These are phyloP conservation scores for Neurospora sublineolata DNA, from an alignment of 495 filamentous ascomycete species.

Conservation along the genomic window DNA sequence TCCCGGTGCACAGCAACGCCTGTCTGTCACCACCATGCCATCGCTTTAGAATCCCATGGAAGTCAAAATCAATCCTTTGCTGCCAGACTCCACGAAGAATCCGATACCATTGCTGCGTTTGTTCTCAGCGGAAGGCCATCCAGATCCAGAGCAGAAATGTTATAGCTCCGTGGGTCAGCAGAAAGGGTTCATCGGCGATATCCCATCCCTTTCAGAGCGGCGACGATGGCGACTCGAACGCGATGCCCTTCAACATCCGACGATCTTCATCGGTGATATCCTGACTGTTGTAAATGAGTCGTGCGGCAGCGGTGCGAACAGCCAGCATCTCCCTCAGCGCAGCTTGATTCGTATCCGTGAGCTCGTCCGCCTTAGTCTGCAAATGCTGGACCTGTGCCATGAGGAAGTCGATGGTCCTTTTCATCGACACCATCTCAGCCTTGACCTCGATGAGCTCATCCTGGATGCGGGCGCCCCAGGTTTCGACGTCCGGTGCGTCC, in stretches of 20 bases:
- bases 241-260: neutral
- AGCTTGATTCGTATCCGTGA: neutral
- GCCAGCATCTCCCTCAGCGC: neutral
- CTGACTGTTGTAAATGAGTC: neutral
- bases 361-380: neutral
- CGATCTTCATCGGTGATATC: neutral
- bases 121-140: neutral
- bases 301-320: neutral
- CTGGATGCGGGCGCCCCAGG: neutral
- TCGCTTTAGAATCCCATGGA: neutral
- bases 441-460: neutral
- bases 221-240: neutral
- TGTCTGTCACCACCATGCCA: neutral
- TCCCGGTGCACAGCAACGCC: neutral
- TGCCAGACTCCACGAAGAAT: neutral
- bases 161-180: neutral
- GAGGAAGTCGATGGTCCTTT: neutral
- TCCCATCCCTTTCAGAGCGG: neutral
- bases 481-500: neutral
- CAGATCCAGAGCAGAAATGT: neutral
- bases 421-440: neutral
- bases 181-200: neutral
- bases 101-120: neutral
- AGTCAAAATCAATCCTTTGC: neutral
- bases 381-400: neutral